phyloP scores from a whole-genome alignment of 1,284 basidiomycete genomes.

The Trichosporon ovoides region DNA sequence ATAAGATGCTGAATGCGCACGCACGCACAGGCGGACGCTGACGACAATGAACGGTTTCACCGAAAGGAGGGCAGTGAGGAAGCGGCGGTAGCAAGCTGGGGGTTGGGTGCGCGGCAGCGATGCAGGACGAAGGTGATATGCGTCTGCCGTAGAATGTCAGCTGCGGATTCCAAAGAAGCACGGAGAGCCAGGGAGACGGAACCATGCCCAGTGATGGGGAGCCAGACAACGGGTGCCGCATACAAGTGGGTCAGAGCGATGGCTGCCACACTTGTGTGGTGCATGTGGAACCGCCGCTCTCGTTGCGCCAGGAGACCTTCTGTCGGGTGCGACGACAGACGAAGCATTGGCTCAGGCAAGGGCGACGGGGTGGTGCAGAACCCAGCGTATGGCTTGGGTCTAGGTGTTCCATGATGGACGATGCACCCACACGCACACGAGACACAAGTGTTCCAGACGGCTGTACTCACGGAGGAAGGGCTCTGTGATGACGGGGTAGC shows the following conservation, averaged over 20 bases:
- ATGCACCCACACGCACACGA: neutral
- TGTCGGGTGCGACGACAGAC: neutral
- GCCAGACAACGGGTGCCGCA: no score
- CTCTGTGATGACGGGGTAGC: no score
- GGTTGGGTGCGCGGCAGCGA: neutral
- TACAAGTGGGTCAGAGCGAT: no score
- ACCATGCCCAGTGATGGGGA: no score
- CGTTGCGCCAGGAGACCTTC: no score
- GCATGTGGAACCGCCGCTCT: no score
- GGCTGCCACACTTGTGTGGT: no score
- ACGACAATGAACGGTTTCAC: neutral
- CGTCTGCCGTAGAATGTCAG: neutral
- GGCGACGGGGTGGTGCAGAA: neutral
- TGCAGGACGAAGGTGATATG: neutral
- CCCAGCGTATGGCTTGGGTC: neutral
- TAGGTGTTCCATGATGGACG: neutral
- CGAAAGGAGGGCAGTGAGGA: neutral
- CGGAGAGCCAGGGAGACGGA: neutral
- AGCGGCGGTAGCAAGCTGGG: neutral
- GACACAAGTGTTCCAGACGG: neutral
- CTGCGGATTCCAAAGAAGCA: neutral
- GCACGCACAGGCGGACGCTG: conserved; percentile 1
- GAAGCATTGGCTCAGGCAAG: neutral
- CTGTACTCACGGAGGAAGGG: no score
- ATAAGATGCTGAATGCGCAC: neutral